Base-by-base conservation (phyloP, 768 basidiomycete genomes). In the Macrolepiota albuminosa region DNA sequence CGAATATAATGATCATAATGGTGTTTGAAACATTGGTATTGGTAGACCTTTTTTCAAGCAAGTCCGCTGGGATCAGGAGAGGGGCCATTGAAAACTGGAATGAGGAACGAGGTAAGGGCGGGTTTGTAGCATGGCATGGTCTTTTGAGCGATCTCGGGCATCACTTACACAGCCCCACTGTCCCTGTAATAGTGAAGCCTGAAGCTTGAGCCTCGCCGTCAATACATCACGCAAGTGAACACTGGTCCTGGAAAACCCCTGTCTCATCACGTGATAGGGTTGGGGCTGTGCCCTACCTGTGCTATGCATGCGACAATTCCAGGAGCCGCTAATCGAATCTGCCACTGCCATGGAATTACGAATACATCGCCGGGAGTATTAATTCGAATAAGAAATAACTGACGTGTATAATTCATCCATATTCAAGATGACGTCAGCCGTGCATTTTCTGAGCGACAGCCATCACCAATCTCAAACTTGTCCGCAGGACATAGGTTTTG, bases 111-210 rank as follows among this genome's bases (percentile, higher is more conserved):
- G 14, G 34, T 14, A 34, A 13, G n/a, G 29, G 31, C 6, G 8
- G 24, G 24, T 37, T 24, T 33, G 24, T n/a, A 43, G 50, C 33
- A 4, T 21, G n/a, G 7, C n/a, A 43, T 54, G 31, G 18, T 52
- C 34, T 37, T 45, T 42, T 53, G 52, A 36, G 6, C 31, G 54
- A 13, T 18, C 29, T 39, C 18, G 16, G 45, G 46, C 21, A 37
- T 51, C 34, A 51, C 29, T 36, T 60, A 51, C 60, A 61, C 47
- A 61, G 57, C 63, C 54, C 52, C 54, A n/a, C 63, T 57, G 34
- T 24, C 24, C 39, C 50, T 37, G n/a, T 16, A 37, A 37, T 13
- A 13, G 14, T 43, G 42, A 43, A 21, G 7, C 42, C 7, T 43
- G 42, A 43, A 9, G 42, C 8, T 21, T 21, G 9, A 43, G n/a